Percentiles rank a stretch among this genome's conserved stretches.
Conservation (phyloP, 192 early-diverging fungal genomes). For the Coemansia sp. region DNA sequence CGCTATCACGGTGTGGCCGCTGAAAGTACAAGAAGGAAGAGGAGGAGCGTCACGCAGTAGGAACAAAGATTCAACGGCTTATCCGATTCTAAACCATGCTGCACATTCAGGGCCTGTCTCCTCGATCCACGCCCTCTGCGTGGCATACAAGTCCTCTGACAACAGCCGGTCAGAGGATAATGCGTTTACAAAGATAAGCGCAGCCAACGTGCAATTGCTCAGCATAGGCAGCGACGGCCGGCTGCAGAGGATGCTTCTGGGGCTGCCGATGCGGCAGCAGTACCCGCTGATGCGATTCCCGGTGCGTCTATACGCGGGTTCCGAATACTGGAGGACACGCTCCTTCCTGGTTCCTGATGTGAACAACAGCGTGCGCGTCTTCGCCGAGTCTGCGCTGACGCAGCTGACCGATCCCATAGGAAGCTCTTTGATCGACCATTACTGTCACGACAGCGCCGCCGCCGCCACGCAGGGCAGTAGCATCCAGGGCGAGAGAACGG, state of each 20-base stretch:
- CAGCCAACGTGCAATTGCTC: constrained; percentile 18
- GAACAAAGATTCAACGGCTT: not conserved
- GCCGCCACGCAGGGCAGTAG: no score
- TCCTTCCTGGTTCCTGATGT: constrained; percentile 16
- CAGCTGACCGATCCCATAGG: not conserved
- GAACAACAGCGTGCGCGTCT: constrained; percentile 25
- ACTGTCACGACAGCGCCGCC: not conserved
- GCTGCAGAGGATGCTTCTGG: constrained; percentile 16
- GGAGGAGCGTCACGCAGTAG: not conserved
- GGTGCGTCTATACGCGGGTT: not conserved
- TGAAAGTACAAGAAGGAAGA: not conserved
- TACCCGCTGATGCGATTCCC: constrained; percentile 7
- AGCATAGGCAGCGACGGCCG: constrained; percentile 20
- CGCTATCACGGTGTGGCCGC: constrained; percentile 22
- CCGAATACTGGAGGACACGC: constrained; percentile 18
- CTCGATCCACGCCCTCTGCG: not conserved
- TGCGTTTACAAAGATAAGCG: constrained; percentile 11
- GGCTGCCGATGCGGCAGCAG: constrained; percentile 14
- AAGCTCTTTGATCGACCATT: not conserved
- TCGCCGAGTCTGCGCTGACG: not conserved
- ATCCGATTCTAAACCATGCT: constrained; percentile 20
- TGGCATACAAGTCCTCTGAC: not conserved
- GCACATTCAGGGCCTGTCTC: constrained; percentile 16
- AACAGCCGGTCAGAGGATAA: not conserved
- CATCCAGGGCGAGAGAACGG: not conserved